Conservation (phyloP, 306 rosid species). For the Acmispon strigosus region DNA sequence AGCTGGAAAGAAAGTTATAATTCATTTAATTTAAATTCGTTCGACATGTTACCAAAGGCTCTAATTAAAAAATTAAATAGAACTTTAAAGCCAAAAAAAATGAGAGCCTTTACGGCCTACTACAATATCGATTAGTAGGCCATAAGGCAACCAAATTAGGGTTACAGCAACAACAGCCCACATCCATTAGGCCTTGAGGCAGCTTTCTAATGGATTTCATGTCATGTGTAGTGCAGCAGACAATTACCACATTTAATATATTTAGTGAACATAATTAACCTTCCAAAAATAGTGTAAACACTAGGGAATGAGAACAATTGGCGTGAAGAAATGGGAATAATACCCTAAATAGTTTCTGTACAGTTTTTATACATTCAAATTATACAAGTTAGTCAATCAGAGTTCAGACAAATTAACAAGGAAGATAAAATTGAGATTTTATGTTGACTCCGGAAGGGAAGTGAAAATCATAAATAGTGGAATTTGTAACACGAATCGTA, state of each 20-base stretch:
- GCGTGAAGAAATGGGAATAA: background rate
- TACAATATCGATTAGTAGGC: background rate
- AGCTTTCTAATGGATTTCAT: background rate
- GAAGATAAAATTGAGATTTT: too few relatives aligned
- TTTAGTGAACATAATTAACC: background rate
- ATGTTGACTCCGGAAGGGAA: too few relatives aligned
- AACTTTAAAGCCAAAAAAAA: background rate
- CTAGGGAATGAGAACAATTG: background rate
- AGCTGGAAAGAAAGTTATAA: slow-evolving; percentile 47
- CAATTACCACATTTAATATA: background rate
- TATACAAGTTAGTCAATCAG: too few relatives aligned
- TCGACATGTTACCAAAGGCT: background rate
- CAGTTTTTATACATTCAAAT: background rate
- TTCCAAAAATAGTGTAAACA: background rate
- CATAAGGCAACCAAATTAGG: background rate
- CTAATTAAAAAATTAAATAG: slow-evolving; percentile 9
- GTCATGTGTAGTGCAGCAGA: background rate
- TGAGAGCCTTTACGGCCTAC: background rate
- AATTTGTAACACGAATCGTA: too few relatives aligned
- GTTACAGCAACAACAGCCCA: background rate
- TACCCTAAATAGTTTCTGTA: background rate
- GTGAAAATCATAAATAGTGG: too few relatives aligned
- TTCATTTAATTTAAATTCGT: slow-evolving; percentile 14
- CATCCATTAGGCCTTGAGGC: background rate
- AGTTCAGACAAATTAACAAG: too few relatives aligned